These are phyloP conservation scores for Citrullus colocynthis DNA, from an alignment of 306 rosid species.

Conservation along the genomic window DNA sequence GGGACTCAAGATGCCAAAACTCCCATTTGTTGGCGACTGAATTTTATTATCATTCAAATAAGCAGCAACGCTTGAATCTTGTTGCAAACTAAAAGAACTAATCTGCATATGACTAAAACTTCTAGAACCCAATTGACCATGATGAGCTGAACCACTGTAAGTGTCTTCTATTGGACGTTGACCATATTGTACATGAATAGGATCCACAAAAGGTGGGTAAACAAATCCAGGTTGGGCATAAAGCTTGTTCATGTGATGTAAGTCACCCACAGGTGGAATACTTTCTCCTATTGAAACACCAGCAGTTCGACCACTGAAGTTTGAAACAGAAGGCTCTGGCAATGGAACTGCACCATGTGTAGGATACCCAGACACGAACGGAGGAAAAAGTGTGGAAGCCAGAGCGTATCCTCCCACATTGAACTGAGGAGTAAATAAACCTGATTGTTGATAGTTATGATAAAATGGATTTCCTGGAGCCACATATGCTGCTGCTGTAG, in stretches of 20 bases:
- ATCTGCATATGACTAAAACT: constrained; percentile 16
- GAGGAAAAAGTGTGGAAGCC: constrained; percentile 23
- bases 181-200: constrained; percentile 28
- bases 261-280: constrained; percentile 22
- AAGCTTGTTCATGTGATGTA: constrained; percentile 28
- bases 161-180: constrained; percentile 23
- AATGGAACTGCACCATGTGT: constrained; percentile 32
- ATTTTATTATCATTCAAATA: constrained; percentile 21
- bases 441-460: constrained; percentile 28
- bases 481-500: constrained; percentile 36
- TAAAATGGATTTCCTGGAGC: constrained; percentile 33
- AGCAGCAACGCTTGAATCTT: constrained; percentile 14
- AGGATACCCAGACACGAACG: constrained; percentile 36
- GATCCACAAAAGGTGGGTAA: constrained; percentile 38
- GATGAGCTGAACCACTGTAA: constrained; percentile 26
- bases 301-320: constrained; percentile 26
- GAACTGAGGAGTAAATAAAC: constrained; percentile 27
- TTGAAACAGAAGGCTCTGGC: constrained; percentile 29
- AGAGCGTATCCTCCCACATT: constrained; percentile 35
- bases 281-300: constrained; percentile 28
- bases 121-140: constrained; percentile 25
- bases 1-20: constrained; percentile 19
- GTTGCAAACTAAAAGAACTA: constrained; percentile 13
- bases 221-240: constrained; percentile 38
- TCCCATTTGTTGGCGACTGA: constrained; percentile 21